Base-by-base conservation (phyloP, 768 basidiomycete species). In the Mycena epipterygia region DNA sequence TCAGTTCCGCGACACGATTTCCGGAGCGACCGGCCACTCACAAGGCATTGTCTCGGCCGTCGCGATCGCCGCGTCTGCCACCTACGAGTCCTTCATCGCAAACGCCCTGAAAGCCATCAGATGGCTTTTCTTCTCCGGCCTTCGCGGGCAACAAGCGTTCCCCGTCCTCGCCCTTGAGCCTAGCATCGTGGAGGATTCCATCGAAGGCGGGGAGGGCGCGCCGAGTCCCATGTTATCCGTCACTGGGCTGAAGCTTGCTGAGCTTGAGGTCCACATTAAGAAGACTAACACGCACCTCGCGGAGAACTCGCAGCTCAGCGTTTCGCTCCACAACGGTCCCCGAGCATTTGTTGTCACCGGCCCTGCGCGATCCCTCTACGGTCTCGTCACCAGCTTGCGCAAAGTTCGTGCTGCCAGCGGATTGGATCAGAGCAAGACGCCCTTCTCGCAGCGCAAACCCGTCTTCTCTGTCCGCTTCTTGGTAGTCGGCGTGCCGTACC, bases 11-110 rank as follows among this genome's bases (percentile, higher is more conserved):
- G 82, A 86, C 52, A 88, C 88, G 52, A 87, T 99, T 63, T 85
- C 89, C 13, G 97, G 97, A 37, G 90, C 96, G 3, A 99, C 98
- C 19, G 98, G 98, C 35, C 98, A 99, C 83, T 98, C 97, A 2
- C 97, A 99, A 81, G 98, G 98, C 73, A 90, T 99, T 75, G 91
- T 98, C 55, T 95, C 97, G 16, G 98, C 98, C n/a, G 89, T 97
- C 60, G 91, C 89, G 42, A 90, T 98, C 76, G 88, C 97, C 9
- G 90, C 94, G 6, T 95, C 96, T 6, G 85, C 86, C 21, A 90
- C 91, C 29, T 90, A 91, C 70, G 91, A 92, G 53, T 90, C 92
- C 4, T 94, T 95, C 81, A 84, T 88, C 64, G 82, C 82, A 67
- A 97, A 98, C 81, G 86, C 90, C 12, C 84, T 87, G 78, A 97